These are phyloP conservation scores for Venturia nashicola DNA, from an alignment of 2,329 filamentous ascomycete genomes.

Conservation along the genomic window DNA sequence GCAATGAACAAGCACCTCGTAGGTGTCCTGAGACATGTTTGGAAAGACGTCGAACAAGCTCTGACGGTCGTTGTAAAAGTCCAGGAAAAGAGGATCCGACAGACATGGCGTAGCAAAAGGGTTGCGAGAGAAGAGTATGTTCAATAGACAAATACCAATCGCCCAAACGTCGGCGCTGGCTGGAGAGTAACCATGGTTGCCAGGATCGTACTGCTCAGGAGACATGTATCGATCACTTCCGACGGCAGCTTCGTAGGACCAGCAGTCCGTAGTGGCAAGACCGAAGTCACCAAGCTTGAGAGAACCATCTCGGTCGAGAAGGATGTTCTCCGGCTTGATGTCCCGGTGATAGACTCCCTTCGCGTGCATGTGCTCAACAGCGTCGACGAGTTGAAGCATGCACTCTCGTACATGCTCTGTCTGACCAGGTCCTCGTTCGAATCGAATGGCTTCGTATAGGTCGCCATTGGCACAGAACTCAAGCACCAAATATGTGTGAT, in stretches of 20 bases:
- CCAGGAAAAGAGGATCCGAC: conserved; percentile 83
- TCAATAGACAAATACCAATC: conserved; percentile 89
- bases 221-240: conserved; percentile 99
- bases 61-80: conserved; percentile 88
- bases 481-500: conserved; percentile 82
- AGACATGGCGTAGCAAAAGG: conserved; percentile 85
- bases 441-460: conserved; percentile 91
- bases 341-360: conserved; percentile 92
- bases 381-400: conserved; percentile 87
- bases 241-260: conserved; percentile 86
- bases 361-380: conserved; percentile 79
- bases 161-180: conserved; percentile 94
- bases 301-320: conserved; percentile 69
- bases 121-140: conserved; percentile 93
- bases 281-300: conserved; percentile 98
- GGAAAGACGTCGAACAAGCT: conserved; percentile 97
- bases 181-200: conserved; percentile 77
- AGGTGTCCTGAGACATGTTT: conserved; percentile 97
- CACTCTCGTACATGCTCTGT: conserved; percentile 95
- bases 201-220: conserved; percentile 91
- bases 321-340: conserved; percentile 99
- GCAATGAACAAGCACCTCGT: conserved; percentile 81
- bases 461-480: conserved; percentile 95
- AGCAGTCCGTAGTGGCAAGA: conserved; percentile 75
- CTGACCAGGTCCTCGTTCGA: conserved; percentile 75